A percentile compares a stretch with the other conserved stretches of the same genome.
Evolutionary conservation across 2,329 filamentous ascomycete genomes (phyloP).

Genomic region (Berkeleyomyces rouxiae): DNA sequence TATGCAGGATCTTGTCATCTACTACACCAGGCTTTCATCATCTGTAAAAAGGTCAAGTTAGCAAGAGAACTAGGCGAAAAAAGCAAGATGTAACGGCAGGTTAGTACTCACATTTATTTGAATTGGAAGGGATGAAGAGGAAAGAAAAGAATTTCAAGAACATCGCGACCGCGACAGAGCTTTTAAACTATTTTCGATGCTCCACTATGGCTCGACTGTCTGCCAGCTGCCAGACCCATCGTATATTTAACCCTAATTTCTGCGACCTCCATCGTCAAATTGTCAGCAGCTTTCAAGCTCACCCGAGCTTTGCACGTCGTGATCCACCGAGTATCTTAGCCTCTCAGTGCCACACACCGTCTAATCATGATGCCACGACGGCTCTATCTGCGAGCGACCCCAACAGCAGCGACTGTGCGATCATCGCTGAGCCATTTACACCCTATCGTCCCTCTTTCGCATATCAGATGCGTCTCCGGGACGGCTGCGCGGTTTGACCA

Average conservation of each 20-base stretch:
- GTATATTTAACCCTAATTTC: slow-evolving; percentile 3
- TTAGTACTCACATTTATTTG: slow-evolving; percentile 75
- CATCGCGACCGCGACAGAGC: not conserved
- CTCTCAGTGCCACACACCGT: not conserved
- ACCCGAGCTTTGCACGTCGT: not conserved
- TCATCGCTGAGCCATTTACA: not conserved
- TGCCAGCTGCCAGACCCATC: not conserved
- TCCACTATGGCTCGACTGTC: slow-evolving; percentile 1
- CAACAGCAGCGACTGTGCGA: not conserved
- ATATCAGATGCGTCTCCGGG: not conserved
- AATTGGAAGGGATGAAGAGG: slow-evolving; percentile 89
- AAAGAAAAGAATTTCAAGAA: slow-evolving; percentile 28
- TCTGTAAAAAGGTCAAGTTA: slow-evolving; percentile 36
- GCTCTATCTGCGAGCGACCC: not conserved
- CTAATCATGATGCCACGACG: not conserved
- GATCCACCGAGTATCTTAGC: not conserved
- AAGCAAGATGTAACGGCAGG: not conserved
- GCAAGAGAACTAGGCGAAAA: slow-evolving; percentile 12
- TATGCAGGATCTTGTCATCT: slow-evolving; percentile 63
- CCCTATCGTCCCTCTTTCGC: not conserved
- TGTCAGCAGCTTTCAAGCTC: not conserved
- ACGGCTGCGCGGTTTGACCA: not conserved
- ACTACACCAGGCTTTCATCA: slow-evolving; percentile 99
- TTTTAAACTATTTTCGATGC: slow-evolving; percentile 5
- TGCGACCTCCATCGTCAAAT: not conserved